Evolutionary conservation across 306 rosid genomes (phyloP), one percentile per base, ranked within the genome.

Genomic region (Acacia confusa): DNA sequence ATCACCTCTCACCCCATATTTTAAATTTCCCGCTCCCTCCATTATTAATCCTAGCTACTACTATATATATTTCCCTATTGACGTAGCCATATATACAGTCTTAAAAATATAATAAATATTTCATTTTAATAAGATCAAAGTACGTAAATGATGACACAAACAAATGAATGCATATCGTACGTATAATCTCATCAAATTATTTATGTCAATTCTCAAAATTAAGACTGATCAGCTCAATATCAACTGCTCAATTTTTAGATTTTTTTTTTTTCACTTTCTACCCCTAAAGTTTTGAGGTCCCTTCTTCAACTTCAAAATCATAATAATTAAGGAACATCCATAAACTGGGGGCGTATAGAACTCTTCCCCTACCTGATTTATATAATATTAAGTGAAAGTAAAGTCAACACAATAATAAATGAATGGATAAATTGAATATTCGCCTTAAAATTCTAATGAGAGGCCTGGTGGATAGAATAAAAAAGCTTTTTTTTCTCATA

Each of bases 21-120:
- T 41, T 2, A 25, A 28, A 71, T 61, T 79, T 79, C 70, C 77
- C 77, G 50, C 50, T 78, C 61, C 65, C 28, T 25, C 48, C 48
- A 6, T 28, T 19, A 7, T 43, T 43, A 43, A 58, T 70, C 74
- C 50, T 40, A n/a, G 40, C 34, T 70, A 22, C 13, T n/a, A n/a
- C n/a, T n/a, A n/a, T n/a, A n/a, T n/a, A 52, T 52, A 19, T 68
- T 36, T 36, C 38, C 73, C 9, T 11, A 1, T 38, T 68, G 48
- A 10, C 28, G 52, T 38, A 11, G 16, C 3, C 22, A n/a, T 22
- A 40, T 6, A 6, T 36, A 36, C 0, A 4, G 38, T 36, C 38
- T 36, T 36, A 5, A 36, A 36, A 36, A 1, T 30, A 7, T 57
- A n/a, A 60, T 61, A 61, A 12, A 61, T 61, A 61, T 34, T 65